Evolutionary conservation across 208 protist genomes (phyloP), one percentile per base, ranked within the genome.

Genomic region (Trypanosoma boissoni): DNA sequence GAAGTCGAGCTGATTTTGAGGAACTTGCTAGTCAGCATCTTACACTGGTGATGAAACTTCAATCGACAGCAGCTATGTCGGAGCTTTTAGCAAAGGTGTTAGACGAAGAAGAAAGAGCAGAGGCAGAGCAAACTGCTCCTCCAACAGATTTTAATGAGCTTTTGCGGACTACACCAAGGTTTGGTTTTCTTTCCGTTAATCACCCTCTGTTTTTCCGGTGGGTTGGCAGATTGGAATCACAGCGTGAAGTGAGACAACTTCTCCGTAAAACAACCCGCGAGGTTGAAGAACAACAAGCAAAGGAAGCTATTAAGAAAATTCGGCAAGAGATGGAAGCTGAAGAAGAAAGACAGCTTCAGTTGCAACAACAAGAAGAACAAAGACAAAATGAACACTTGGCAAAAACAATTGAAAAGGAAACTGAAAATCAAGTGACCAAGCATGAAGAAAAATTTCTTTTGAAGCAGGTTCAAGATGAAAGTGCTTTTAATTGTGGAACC

Each of bases 191-290:
- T 10, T 88, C 80, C 0, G 63, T 61, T 21, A 64, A 79, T 16
- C 86, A 93, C 56, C 86, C 86, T 0, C 58, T 93, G 32, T 93
- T 93, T 70, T 58, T 74, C 1, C 71, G 86, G 4, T 93, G 86
- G 60, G 85, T 63, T 41, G 53, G 76, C 18, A 68, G 86, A n/a
- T 58, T 91, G 10, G 59, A 73, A 51, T 69, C 73, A 8, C 58
- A 81, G 36, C 72, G 72, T 0, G 76, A 88, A n/a, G 82, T 82
- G 0, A 64, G 61, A 20, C 71, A 76, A 50, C 45, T 90, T 16
- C 77, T 92, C 67, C 61, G 71, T 14, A 76, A 88, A 28, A 50
- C 72, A 3, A 82, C 72, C 18, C 55, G 76, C 24, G 77, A 93
- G 20, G 75, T 72, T 2, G 78, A 88, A 52, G 62, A 79, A 24